Conservation (phyloP, 441 rosid species). For the Euphorbia celastroides region DNA sequence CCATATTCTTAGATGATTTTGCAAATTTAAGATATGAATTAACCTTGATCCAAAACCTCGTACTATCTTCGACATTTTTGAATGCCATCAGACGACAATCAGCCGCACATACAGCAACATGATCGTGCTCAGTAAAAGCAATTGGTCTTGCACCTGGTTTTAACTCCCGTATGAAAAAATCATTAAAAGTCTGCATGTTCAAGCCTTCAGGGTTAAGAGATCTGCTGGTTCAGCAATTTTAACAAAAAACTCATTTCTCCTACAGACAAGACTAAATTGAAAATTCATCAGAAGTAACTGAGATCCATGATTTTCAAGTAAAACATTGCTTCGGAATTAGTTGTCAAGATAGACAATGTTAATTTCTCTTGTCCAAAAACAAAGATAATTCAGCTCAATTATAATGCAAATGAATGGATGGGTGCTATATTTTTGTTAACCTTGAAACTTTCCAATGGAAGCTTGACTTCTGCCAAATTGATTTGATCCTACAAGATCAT, state of each 20-base stretch:
- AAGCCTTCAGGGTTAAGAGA: slow-evolving; percentile 12
- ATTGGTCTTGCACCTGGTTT: slow-evolving; percentile 79
- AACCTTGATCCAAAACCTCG: slow-evolving; percentile 92
- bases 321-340: not conserved
- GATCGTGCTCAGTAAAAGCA: slow-evolving; percentile 44
- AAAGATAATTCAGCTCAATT: not conserved
- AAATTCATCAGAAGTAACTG: not conserved
- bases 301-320: not conserved
- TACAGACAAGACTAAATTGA: not conserved
- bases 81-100: slow-evolving; percentile 92
- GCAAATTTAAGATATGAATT: not conserved
- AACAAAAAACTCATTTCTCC: not conserved
- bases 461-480: slow-evolving; percentile 81
- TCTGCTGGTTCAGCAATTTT: not conserved
- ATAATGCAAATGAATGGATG: not conserved
- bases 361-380: not conserved
- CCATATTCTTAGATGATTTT: not conserved
- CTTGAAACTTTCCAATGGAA: slow-evolving; percentile 82
- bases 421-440: slow-evolving; percentile 28
- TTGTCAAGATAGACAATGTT: not conserved
- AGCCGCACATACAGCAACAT: slow-evolving; percentile 71
- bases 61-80: slow-evolving; percentile 59
- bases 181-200: slow-evolving; percentile 75
- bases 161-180: slow-evolving; percentile 80
- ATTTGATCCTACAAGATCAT: slow-evolving; percentile 75